Evolutionary conservation across 2,329 filamentous ascomycete species (phyloP).

Genomic region (Epichloe hybrida): DNA sequence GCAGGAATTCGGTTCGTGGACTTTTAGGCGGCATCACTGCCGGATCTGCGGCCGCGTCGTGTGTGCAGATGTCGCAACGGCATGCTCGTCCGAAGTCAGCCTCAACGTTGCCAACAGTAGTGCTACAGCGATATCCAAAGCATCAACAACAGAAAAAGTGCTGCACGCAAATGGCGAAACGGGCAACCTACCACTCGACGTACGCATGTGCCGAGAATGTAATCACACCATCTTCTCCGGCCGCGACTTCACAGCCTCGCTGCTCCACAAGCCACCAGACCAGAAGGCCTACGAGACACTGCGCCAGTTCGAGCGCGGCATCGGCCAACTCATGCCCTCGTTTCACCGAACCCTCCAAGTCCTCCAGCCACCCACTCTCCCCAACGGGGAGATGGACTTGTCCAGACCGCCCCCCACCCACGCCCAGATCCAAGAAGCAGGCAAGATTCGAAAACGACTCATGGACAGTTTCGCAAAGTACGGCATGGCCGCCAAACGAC

Average conservation of each 20-base stretch:
- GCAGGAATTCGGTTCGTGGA: constrained; percentile 88
- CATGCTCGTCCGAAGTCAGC: constrained; percentile 72
- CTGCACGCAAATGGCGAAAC: constrained; percentile 12
- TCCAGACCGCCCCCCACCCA: constrained; percentile 36
- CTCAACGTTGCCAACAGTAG: constrained; percentile 54
- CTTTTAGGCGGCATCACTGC: constrained; percentile 88
- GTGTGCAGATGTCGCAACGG: constrained; percentile 74
- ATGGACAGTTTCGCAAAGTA: constrained; percentile 86
- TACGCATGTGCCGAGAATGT: constrained; percentile 90
- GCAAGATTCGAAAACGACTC: constrained; percentile 77
- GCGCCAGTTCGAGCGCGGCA: constrained; percentile 76
- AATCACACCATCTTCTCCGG: constrained; percentile 48
- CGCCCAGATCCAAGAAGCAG: constrained; percentile 68
- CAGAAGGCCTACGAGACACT: constrained; percentile 74
- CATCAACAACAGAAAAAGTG: constrained; percentile 32
- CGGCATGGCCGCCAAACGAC: constrained; percentile 64
- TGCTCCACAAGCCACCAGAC: constrained; percentile 55
- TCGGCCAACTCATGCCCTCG: constrained; percentile 64
- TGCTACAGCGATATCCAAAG: constrained; percentile 7
- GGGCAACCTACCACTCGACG: constrained; percentile 55
- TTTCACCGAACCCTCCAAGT: constrained; percentile 67
- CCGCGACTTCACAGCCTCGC: constrained; percentile 62
- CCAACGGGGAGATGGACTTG: constrained; percentile 23
- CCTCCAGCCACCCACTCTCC: constrained; percentile 44
- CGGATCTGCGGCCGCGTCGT: constrained; percentile 87